Evolutionary conservation across 2,329 filamentous ascomycete species (phyloP), one percentile per base, ranked within the genome.

Genomic region (Emericellopsis cladophorae): DNA sequence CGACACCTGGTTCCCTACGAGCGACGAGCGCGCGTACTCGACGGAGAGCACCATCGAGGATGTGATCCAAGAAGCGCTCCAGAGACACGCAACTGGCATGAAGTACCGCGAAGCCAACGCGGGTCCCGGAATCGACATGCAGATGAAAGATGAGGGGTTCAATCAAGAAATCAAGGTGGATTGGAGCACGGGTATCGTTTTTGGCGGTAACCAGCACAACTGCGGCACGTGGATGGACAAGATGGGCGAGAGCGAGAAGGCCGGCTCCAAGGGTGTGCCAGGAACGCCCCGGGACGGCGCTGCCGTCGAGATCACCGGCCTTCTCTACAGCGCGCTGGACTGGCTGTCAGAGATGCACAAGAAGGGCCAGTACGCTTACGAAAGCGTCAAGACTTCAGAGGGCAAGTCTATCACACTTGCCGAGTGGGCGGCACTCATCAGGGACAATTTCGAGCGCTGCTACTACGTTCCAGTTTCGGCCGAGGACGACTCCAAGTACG

Each of bases 161-260:
- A 79, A 95, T 54, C 86, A 95, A 48, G 80, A 92, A 44, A 82
- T 96, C 50, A 76, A 84, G 44, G 85, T 94, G 10, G 90, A 98
- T 57, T 96, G 90, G 90, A 92, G 79, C 5, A 65, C 57, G 2
- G 93, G 92, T 18, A 75, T 98, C 47, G 81, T 98, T 43, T 95
- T 93, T 54, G 92, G 93, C 42, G 92, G 93, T 29, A 96, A 86
- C 54, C 89, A 95, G 55, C 73, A 67, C 62, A 98, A 98, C 61
- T 98, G 93, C 52, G 92, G 92, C 40, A 98, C 92, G 2, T 98
- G 92, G 92, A 95, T 95, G 88, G 92, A 98, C 70, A 98, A 98
- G 73, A 98, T 98, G 92, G 92, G 92, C n/a, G 92, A 98, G 60
- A 95, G 88, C 46, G 79, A 84, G 48, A 84, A 81, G 46, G 92